phyloP scores from a whole-genome alignment of 495 filamentous ascomycete genomes.

The Aspergillus mulundensis region DNA sequence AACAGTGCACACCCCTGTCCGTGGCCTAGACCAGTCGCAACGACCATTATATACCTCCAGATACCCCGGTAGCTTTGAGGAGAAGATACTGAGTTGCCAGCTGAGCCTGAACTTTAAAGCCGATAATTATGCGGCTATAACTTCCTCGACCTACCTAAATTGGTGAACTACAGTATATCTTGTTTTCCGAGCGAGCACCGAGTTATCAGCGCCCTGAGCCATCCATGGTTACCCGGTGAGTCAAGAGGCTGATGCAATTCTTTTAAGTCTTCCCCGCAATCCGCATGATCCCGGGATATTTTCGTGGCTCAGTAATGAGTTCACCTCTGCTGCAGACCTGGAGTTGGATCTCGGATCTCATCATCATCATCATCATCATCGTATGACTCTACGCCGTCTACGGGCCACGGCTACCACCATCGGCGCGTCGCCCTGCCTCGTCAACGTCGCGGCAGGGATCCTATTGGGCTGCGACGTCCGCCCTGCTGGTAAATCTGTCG shows the following conservation, averaged over 20 bases:
- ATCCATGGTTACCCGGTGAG: slow-evolving; percentile 5
- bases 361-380: too few relatives aligned
- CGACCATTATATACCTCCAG: not conserved
- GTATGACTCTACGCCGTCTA: too few relatives aligned
- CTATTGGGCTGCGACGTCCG: slow-evolving; percentile 14
- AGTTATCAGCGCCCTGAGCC: slow-evolving; percentile 2
- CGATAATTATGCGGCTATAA: slow-evolving; percentile 11
- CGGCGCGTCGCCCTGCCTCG: slow-evolving; percentile 12
- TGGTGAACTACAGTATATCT: too few relatives aligned
- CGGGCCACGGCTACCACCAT: too few relatives aligned
- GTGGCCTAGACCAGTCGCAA: slow-evolving; percentile 5
- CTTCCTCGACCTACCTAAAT: not conserved
- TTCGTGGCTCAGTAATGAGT: slow-evolving; percentile 19
- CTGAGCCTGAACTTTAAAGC: slow-evolving; percentile 1
- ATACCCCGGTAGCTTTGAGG: slow-evolving; percentile 6
- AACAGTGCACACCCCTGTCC: slow-evolving; percentile 12
- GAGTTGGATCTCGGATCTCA: slow-evolving; percentile 22
- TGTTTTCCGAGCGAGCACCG: slow-evolving; percentile 1
- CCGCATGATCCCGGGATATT: slow-evolving; percentile 22
- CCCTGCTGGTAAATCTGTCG: slow-evolving; percentile 3
- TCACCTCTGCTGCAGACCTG: not conserved
- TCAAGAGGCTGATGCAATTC: slow-evolving; percentile 18
- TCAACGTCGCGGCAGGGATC: not conserved
- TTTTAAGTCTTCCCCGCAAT: slow-evolving; percentile 11
- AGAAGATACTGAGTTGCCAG: not conserved